Percentiles rank a stretch among this genome's conserved stretches.
Conservation (phyloP, 495 filamentous ascomycete species). For the Paragyromitra xinjiangensis region DNA sequence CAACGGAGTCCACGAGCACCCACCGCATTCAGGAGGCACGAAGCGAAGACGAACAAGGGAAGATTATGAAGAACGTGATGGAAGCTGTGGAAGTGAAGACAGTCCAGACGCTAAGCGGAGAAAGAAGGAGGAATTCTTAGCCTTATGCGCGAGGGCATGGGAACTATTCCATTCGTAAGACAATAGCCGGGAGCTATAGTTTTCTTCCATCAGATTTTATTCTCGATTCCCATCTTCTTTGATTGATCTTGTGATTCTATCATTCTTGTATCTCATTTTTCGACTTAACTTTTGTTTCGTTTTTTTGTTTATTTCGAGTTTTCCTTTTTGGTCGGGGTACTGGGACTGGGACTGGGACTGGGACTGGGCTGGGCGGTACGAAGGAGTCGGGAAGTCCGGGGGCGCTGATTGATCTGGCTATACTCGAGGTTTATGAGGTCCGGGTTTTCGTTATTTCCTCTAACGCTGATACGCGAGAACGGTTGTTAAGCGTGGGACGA, state of each 20-base stretch:
- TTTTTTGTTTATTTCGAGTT: constrained; percentile 31
- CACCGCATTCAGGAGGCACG: constrained; percentile 62
- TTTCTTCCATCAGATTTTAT: constrained; percentile 40
- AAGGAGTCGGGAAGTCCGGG: constrained; percentile 37
- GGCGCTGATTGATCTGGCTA: constrained; percentile 19
- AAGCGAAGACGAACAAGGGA: constrained; percentile 76
- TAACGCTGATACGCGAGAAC: constrained; percentile 49
- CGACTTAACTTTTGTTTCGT: constrained; percentile 31
- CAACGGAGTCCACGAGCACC: constrained; percentile 52
- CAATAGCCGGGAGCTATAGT: constrained; percentile 52
- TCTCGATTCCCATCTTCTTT: constrained; percentile 42
- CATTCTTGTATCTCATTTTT: constrained; percentile 53
- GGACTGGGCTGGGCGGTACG: constrained; percentile 27
- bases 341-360: constrained; percentile 32
- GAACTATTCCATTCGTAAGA: constrained; percentile 90
- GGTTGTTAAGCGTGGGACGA: constrained; percentile 41
- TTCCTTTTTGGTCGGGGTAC: constrained; percentile 44
- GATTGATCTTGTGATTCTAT: constrained; percentile 40
- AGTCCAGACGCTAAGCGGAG: constrained; percentile 82
- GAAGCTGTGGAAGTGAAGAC: constrained; percentile 74
- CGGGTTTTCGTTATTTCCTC: constrained; percentile 45
- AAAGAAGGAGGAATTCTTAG: constrained; percentile 95
- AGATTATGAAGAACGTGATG: constrained; percentile 78
- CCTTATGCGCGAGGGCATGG: constrained; percentile 88
- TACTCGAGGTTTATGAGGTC: constrained; percentile 45